These are phyloP conservation scores for Diplotaxis tenuifolia DNA, from an alignment of 345 rosid genomes.

Conservation along the genomic window DNA sequence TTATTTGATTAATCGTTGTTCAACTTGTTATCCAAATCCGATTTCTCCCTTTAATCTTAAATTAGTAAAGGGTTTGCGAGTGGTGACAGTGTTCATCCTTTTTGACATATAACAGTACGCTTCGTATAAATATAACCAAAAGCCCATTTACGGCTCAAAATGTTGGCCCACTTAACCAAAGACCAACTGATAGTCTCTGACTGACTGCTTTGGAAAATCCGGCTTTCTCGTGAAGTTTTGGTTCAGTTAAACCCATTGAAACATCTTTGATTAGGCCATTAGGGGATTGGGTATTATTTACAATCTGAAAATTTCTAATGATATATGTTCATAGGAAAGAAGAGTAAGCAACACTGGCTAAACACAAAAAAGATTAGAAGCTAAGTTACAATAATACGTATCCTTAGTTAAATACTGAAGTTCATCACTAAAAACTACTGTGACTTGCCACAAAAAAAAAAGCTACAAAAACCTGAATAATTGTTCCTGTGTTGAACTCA, in stretches of 20 bases:
- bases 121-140: background rate
- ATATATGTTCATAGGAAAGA: background rate
- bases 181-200: background rate
- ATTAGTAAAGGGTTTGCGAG: background rate
- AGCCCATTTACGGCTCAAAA: conserved; percentile 13
- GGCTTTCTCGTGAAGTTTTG: background rate
- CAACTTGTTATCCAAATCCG: too few species aligned
- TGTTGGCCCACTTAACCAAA: conserved; percentile 15
- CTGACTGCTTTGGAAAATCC: background rate
- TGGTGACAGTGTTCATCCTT: conserved; percentile 4
- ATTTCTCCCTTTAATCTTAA: background rate
- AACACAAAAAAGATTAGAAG: background rate
- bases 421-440: background rate
- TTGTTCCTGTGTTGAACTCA: background rate
- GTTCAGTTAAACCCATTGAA: background rate
- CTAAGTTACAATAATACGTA: background rate
- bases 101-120: too few species aligned
- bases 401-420: background rate
- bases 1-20: background rate
- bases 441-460: background rate
- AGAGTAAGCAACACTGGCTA: background rate
- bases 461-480: background rate
- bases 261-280: background rate
- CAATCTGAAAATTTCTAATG: background rate
- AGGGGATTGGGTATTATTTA: background rate